Conservation (phyloP, 2,329 filamentous ascomycete species). For the Trichoderma asperellum region DNA sequence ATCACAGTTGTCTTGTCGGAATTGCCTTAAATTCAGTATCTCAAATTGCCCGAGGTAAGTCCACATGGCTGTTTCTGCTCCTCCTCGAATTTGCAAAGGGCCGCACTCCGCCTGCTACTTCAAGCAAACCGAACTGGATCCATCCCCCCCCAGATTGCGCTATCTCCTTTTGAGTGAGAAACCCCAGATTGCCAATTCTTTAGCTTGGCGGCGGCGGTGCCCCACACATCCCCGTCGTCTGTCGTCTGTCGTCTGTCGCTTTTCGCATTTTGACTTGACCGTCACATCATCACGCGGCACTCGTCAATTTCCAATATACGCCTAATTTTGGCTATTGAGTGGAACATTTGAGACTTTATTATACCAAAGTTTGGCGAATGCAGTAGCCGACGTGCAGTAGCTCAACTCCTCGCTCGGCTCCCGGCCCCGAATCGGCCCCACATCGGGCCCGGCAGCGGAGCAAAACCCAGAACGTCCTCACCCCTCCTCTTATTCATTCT, state of each 20-base stretch:
- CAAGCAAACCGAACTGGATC: neutral
- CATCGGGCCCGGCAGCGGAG: slow-evolving; percentile 4
- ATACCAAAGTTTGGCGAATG: rapidly evolving
- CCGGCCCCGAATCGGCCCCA: slow-evolving; percentile 14
- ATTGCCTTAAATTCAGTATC: neutral
- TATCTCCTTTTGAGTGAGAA: neutral
- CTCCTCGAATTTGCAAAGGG: neutral
- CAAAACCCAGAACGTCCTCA: neutral
- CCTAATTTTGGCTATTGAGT: neutral
- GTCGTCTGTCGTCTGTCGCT: slow-evolving; percentile 1
- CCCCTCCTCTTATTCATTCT: neutral
- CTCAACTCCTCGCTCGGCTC: neutral
- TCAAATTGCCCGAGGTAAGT: slow-evolving; percentile 7
- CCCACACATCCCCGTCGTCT: slow-evolving; percentile 10
- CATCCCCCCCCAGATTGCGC: neutral
- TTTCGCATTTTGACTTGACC: neutral
- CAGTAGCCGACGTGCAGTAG: neutral
- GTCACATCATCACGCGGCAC: neutral
- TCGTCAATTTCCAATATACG: neutral
- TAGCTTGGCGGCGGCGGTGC: neutral
- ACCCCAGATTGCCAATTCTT: neutral
- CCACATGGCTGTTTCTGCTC: neutral
- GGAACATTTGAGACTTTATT: neutral
- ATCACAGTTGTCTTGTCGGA: neutral
- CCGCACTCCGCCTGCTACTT: neutral